Base-by-base conservation (phyloP, 306 rosid genomes). In the Quercus mongolica region DNA sequence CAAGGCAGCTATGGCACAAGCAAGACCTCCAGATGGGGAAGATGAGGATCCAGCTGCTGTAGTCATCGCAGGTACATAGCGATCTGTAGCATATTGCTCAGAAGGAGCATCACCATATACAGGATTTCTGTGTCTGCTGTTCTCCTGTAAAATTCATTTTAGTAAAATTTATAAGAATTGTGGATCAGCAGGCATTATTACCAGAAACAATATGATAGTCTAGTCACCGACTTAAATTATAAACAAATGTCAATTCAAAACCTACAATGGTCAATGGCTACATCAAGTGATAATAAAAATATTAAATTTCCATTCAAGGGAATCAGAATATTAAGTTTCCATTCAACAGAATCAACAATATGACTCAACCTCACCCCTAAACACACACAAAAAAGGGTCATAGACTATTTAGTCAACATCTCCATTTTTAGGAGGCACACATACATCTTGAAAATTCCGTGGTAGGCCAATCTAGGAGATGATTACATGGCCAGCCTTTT, bases 1-100 rank as follows among this genome's bases (percentile, higher is more conserved):
- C 68, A 96, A 96, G 81, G 99, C 96, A 74, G 99, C 99, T 80
- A 93, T 89, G 52, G 97, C 97, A 84, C 98, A 89, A 71, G 98
- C 99, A 80, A 96, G 98, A 55, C 98, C 96, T n/a, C 92, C 92
- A 2, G 98, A 91, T 26, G 96, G 97, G 11, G 99, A 96, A 6
- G 99, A 87, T 15, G 94, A 90, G 76, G 96, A 82, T 77, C 90
- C 99, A 1, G 91, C 78, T 44, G 78, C 85, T 59, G 86, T 75
- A 80, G 58, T 78, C 79, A 58, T 73, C 56, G 88, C 76, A 70
- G 91, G 84, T 64, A 74, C 87, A 81, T 85, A 74, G 68, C 71
- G 86, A 70, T 86, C 86, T 1, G 76, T 61, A 38, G 79, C 78
- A 73, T 80, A 87, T 69, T 82, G 94, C 61, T 83, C 88, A n/a